Evolutionary conservation across 1,284 basidiomycete species (phyloP).

Genomic region (Leccinum fuscescens): DNA sequence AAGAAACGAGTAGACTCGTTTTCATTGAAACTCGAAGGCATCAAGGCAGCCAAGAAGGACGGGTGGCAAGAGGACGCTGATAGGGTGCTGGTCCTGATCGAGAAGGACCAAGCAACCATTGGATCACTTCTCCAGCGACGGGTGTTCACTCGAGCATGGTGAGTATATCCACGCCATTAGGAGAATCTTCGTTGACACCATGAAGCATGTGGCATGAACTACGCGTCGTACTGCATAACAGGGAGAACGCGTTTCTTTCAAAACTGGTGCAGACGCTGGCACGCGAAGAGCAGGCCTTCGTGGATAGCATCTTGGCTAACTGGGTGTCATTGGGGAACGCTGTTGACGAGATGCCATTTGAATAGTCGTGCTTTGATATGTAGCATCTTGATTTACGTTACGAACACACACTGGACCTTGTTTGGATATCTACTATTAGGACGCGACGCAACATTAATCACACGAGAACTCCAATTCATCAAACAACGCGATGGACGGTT

Average conservation of each 20-base stretch:
- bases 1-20: constrained; percentile 80
- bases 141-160: constrained; percentile 85
- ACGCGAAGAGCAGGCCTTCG: constrained; percentile 66
- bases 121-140: constrained; percentile 66
- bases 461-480: background rate
- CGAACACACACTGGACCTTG: constrained; percentile 7
- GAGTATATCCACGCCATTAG: constrained; percentile 25
- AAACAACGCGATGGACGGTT: constrained; percentile 53
- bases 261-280: constrained; percentile 71
- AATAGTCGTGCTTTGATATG: constrained; percentile 43
- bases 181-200: constrained; percentile 5
- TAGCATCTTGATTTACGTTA: constrained; percentile 17
- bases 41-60: constrained; percentile 68
- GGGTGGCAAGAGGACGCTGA: constrained; percentile 84
- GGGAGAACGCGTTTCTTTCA: constrained; percentile 81
- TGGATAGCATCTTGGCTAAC: constrained; percentile 58
- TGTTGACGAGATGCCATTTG: constrained; percentile 80
- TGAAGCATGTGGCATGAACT: constrained; percentile 89
- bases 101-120: constrained; percentile 77
- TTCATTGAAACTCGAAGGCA: constrained; percentile 71
- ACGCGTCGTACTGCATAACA: constrained; percentile 82
- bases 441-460: background rate
- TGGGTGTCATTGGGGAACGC: constrained; percentile 73
- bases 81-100: constrained; percentile 62
- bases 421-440: constrained; percentile 3